Percentiles rank a stretch among this genome's conserved stretches.
Evolutionary conservation across 2,329 filamentous ascomycete genomes (phyloP).

Genomic region (Penicillium sp.): DNA sequence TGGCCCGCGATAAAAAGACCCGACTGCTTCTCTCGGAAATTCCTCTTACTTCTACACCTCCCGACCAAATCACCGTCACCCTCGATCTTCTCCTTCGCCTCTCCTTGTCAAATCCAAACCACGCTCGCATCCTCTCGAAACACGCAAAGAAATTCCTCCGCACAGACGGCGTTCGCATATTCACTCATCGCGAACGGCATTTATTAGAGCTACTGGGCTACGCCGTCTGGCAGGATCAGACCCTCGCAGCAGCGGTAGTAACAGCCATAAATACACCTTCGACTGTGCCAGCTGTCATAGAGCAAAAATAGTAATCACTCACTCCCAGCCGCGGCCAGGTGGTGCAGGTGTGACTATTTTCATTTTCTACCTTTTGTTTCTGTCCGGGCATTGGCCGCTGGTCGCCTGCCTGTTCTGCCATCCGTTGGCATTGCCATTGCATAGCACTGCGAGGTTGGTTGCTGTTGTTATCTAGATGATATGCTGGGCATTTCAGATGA

Average conservation of each 20-base stretch:
- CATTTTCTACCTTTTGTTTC: too few species aligned
- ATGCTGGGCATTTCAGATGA: constrained; percentile 1
- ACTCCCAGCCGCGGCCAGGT: too few species aligned
- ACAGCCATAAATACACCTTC: neutral
- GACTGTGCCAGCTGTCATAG: neutral
- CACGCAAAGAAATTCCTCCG: constrained; percentile 17
- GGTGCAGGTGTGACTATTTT: too few species aligned
- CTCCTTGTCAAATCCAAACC: neutral
- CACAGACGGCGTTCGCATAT: constrained; percentile 14
- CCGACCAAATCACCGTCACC: constrained; percentile 15
- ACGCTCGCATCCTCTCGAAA: constrained; percentile 1
- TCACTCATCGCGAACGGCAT: constrained; percentile 25
- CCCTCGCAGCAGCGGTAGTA: neutral
- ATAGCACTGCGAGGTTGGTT: constrained; percentile 4
- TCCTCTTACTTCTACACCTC: neutral
- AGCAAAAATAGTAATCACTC: constrained; percentile 2
- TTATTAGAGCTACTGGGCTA: constrained; percentile 23
- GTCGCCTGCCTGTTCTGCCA: constrained; percentile 3
- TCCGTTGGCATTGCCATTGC: constrained; percentile 1
- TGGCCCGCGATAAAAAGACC: constrained; percentile 20
- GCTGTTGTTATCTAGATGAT: neutral
- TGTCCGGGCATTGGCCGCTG: too few species aligned
- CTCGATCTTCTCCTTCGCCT: constrained; percentile 14
- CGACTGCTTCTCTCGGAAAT: constrained; percentile 6
- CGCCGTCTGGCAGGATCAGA: constrained; percentile 24